Evolutionary conservation across 257 asterid species (phyloP).

Genomic region (Capsicum baccatum): DNA sequence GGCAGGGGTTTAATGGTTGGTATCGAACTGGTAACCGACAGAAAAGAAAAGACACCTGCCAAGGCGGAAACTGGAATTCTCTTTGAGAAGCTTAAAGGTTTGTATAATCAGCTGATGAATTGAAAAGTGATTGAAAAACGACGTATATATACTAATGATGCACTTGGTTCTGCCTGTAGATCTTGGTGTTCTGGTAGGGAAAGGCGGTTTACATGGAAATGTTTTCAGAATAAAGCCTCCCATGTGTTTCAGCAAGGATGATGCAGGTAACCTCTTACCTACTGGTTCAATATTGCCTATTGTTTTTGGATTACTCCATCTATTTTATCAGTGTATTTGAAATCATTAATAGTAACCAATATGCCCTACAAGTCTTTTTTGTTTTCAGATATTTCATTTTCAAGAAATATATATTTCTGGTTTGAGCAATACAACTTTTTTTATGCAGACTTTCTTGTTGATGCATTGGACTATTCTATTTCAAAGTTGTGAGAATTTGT

Average conservation of each 20-base stretch:
- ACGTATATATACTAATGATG: background rate
- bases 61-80: conserved; percentile 88
- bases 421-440: conserved; percentile 4
- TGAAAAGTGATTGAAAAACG: background rate
- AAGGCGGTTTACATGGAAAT: conserved; percentile 94
- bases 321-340: background rate
- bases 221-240: conserved; percentile 99
- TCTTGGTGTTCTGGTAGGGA: conserved; percentile 88
- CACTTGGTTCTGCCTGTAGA: conserved; percentile 50
- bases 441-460: conserved; percentile 85
- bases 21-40: conserved; percentile 83
- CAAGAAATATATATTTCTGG: background rate
- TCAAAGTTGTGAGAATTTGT: conserved; percentile 65
- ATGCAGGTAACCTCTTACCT: conserved; percentile 69
- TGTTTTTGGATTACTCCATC: background rate
- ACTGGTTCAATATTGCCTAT: background rate
- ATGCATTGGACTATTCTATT: conserved; percentile 76
- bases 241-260: conserved; percentile 86
- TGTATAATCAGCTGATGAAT: conserved; percentile 35
- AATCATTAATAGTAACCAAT: background rate
- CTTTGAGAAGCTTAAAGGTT: conserved; percentile 92
- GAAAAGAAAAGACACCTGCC: conserved; percentile 76
- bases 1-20: conserved; percentile 97
- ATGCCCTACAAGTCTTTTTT: background rate
- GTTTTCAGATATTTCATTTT: conserved; percentile 16